Evolutionary conservation across 495 filamentous ascomycete genomes (phyloP), one percentile per base, ranked within the genome.

Genomic region (Lophiotrema nucula): DNA sequence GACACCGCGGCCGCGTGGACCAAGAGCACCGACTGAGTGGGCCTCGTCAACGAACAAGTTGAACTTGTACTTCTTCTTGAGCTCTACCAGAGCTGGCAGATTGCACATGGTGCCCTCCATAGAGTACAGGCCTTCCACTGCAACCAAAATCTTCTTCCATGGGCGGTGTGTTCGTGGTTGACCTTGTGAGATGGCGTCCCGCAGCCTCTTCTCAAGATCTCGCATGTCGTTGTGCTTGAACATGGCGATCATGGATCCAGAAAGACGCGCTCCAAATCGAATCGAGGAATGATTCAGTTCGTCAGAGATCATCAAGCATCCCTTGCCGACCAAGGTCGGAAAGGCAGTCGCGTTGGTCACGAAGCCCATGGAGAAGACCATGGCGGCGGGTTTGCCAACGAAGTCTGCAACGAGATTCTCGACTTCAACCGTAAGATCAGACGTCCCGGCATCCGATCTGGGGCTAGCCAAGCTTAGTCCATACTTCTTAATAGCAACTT

Each of bases 31-130:
- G 57, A 98, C 86, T 13, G 92, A 97, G 76, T 98, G 93, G 13
- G 93, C 93, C 76, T 98, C 93, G 68, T 98, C 93, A 48, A 98
- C 79, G 59, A 95, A 98, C 15, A 98, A 81, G 67, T 88, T 78
- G 76, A 95, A 97, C 78, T 95, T 97, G 82, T 98, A 98, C 66
- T 87, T 90, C 69, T 85, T 87, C 78, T 93, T 96, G 64, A 98
- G 79, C 33, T 77, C 78, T 55, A 98, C 71, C 37, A 98, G 72
- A 54, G 88, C 89, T 13, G 92, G 93, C 25, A 98, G 82, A 67
- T 98, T 92, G 70, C 87, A 90, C 92, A 98, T 97, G 41, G 92
- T 96, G 26, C 93, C 93, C 73, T 98, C 93, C 93, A 98, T 98
- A 1, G 92, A 97, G 76, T 98, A 98, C 0, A 98, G 81, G 56